Conservation (phyloP, 2,329 filamentous ascomycete genomes). For the Nigrospora oryzae region DNA sequence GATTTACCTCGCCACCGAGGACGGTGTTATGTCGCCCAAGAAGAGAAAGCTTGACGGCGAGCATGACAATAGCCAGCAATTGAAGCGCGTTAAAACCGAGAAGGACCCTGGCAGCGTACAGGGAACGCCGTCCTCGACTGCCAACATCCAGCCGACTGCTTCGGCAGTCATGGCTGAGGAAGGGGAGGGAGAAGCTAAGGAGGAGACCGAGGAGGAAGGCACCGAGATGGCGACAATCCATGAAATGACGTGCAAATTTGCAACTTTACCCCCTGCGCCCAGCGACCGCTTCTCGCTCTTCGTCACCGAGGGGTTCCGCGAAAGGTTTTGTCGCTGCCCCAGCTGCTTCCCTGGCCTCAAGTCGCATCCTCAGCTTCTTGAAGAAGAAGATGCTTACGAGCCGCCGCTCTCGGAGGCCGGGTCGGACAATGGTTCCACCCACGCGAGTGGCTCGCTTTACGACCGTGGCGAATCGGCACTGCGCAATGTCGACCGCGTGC, state of each 20-base stretch:
- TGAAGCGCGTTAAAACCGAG: constrained; percentile 46
- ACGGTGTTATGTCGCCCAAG: constrained; percentile 26
- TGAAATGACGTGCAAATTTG: constrained; percentile 46
- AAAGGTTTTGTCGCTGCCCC: constrained; percentile 72
- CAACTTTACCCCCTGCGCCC: constrained; percentile 47
- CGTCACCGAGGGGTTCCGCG: constrained; percentile 69
- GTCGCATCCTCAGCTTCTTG: constrained; percentile 70
- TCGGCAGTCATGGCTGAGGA: constrained; percentile 12
- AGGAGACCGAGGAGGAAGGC: not conserved
- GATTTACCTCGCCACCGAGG: constrained; percentile 41
- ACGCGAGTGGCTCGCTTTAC: constrained; percentile 73
- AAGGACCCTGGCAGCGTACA: constrained; percentile 9
- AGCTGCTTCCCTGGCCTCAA: constrained; percentile 70
- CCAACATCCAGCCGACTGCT: constrained; percentile 5
- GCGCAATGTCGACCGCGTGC: constrained; percentile 83
- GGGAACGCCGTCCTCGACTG: constrained; percentile 3
- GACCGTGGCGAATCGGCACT: constrained; percentile 90
- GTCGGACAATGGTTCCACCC: constrained; percentile 46
- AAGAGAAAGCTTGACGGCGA: constrained; percentile 62
- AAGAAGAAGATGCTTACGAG: constrained; percentile 92
- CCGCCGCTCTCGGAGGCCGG: constrained; percentile 68
- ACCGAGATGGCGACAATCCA: constrained; percentile 2
- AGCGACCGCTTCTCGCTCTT: constrained; percentile 69
- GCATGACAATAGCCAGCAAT: constrained; percentile 21
- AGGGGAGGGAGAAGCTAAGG: constrained; percentile 6